Percentiles rank a stretch among this genome's conserved stretches.
Evolutionary conservation across 345 rosid species (phyloP).

Genomic region (Citrus reticulata): DNA sequence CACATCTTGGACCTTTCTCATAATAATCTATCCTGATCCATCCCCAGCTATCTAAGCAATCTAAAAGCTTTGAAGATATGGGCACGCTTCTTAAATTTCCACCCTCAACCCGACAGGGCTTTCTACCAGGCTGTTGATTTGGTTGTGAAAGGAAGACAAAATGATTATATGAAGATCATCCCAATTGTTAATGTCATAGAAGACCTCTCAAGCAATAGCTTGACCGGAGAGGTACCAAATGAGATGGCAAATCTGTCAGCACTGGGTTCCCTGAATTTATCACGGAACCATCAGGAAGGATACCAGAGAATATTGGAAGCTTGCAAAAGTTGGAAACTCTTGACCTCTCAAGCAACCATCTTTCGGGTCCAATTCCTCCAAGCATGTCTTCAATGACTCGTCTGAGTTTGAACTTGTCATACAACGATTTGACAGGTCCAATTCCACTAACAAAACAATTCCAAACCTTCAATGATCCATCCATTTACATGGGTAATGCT

Average conservation of each 20-base stretch:
- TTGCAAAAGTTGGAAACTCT: constrained; percentile 19
- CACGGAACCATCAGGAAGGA: constrained; percentile 18
- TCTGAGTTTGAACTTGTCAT: constrained; percentile 22
- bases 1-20: constrained; percentile 12
- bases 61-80: background rate
- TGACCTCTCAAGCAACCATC: constrained; percentile 25
- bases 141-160: background rate
- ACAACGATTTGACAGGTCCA: constrained; percentile 22
- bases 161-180: background rate
- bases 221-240: constrained; percentile 14
- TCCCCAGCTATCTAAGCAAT: constrained; percentile 13
- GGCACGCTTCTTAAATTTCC: background rate
- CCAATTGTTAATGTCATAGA: background rate
- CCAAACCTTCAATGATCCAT: constrained; percentile 5
- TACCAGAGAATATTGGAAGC: constrained; percentile 5
- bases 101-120: background rate
- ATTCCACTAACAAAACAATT: constrained; percentile 22
- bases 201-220: background rate
- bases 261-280: constrained; percentile 15
- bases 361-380: constrained; percentile 23
- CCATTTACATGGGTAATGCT: constrained; percentile 14
- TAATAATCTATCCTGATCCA: constrained; percentile 7
- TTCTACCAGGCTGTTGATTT: background rate
- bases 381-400: constrained; percentile 16
- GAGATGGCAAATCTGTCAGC: constrained; percentile 18